A percentile compares a stretch with the other conserved stretches of the same genome.
Conservation (phyloP, 352 stramenopile genomes). For the Globisporangium nunn region DNA sequence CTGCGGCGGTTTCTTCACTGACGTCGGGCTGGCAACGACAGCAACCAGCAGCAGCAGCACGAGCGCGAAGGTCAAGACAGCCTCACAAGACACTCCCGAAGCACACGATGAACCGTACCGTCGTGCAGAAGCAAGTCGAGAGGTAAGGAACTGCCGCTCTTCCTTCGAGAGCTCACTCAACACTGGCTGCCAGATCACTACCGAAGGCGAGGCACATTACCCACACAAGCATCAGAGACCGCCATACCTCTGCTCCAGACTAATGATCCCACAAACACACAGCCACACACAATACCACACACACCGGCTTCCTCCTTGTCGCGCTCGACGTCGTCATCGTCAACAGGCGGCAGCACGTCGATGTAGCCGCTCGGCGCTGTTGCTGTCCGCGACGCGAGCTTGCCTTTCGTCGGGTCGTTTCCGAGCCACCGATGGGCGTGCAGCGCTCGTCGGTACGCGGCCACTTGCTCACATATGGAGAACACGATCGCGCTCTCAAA, state of each 20-base stretch:
- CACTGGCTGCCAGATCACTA: conserved; percentile 63
- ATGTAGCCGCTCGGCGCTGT: conserved; percentile 31
- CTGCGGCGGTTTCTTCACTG: conserved; percentile 27
- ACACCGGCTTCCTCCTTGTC: conserved; percentile 33
- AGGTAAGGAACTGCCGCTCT: conserved; percentile 59
- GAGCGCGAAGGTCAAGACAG: background rate
- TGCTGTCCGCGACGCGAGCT: conserved; percentile 12
- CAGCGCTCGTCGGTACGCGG: conserved; percentile 48
- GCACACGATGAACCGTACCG: conserved; percentile 19
- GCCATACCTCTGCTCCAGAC: background rate
- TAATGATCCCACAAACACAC: background rate
- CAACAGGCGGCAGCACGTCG: conserved; percentile 36
- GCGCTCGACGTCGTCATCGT: conserved; percentile 37
- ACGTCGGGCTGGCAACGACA: conserved; percentile 26
- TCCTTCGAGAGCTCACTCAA: conserved; percentile 64
- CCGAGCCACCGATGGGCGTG: conserved; percentile 53
- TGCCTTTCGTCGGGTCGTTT: conserved; percentile 22
- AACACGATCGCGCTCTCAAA: conserved; percentile 67
- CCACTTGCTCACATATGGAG: conserved; percentile 69
- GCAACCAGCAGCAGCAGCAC: background rate
- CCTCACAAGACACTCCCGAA: background rate
- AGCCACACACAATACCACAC: background rate
- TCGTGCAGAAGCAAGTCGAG: conserved; percentile 27
- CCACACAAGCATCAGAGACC: background rate
- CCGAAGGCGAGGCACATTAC: background rate